A percentile compares a stretch with the other conserved stretches of the same genome.
Evolutionary conservation across 371 early-diverging fungal genomes (phyloP).

Genomic region (Rhizopus stolonifer): DNA sequence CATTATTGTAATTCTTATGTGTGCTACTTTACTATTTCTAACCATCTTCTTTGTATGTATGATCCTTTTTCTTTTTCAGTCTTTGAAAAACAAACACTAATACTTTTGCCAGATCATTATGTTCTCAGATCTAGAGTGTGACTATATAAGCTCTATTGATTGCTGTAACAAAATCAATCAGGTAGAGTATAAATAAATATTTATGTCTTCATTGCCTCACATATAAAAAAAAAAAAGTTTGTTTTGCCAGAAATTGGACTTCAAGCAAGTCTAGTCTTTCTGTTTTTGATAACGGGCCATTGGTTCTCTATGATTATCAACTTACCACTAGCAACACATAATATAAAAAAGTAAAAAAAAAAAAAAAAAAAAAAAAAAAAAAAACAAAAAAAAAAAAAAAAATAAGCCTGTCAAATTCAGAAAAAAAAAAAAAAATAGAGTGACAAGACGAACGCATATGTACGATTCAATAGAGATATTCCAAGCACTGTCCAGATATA

Average conservation of each 20-base stretch:
- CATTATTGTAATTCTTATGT: constrained; percentile 84
- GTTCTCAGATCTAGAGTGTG: constrained; percentile 90
- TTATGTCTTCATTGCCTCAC: not conserved
- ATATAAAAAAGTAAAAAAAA: constrained; percentile 67
- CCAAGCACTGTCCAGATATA: constrained; percentile 81
- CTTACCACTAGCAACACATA: constrained; percentile 76
- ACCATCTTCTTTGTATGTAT: constrained; percentile 48
- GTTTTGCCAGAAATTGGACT: constrained; percentile 86
- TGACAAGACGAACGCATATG: constrained; percentile 75
- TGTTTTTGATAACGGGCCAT: constrained; percentile 79
- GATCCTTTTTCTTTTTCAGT: not conserved
- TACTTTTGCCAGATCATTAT: constrained; percentile 67
- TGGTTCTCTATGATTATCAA: constrained; percentile 86
- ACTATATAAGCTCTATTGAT: constrained; percentile 96
- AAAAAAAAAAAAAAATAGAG: too few species aligned
- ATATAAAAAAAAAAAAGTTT: constrained; percentile 56
- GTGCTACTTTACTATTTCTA: constrained; percentile 85
- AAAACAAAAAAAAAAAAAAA: too few species aligned
- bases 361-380: too few species aligned
- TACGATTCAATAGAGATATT: constrained; percentile 95
- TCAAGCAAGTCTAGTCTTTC: constrained; percentile 70
- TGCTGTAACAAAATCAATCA: constrained; percentile 90
- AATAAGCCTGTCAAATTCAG: too few species aligned
- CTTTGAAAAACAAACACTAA: not conserved
- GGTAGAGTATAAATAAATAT: constrained; percentile 42